A percentile compares a stretch with the other conserved stretches of the same genome.
Conservation (phyloP, 1,139 yeast genomes). For the Saccharomyces hybrid region DNA sequence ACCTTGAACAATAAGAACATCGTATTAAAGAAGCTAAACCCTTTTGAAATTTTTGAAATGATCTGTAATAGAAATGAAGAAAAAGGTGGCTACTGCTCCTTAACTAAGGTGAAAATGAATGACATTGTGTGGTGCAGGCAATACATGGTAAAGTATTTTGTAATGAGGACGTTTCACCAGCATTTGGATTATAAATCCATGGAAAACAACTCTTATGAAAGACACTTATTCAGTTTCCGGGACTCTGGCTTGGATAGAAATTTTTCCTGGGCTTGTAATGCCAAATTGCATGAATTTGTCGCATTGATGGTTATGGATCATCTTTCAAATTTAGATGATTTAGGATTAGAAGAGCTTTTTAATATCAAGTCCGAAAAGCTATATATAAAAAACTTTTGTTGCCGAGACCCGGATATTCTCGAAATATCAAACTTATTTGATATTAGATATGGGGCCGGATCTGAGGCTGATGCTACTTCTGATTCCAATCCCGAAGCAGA, state of each 20-base stretch:
- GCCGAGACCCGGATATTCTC: conserved; percentile 15
- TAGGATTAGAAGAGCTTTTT: conserved; percentile 20
- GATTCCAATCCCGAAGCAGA: conserved; percentile 4
- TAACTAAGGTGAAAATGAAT: conserved; percentile 17
- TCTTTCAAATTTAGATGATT: conserved; percentile 18
- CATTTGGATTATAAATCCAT: background rate
- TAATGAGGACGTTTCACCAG: conserved; percentile 13
- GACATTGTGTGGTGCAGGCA: conserved; percentile 29
- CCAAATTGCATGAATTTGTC: conserved; percentile 20
- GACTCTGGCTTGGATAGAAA: conserved; percentile 28
- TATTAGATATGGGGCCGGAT: conserved; percentile 7
- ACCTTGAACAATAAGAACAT: conserved; percentile 8
- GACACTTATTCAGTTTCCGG: conserved; percentile 17
- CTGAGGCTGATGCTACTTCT: conserved; percentile 7
- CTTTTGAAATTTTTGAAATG: conserved; percentile 17
- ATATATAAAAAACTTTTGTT: conserved; percentile 3
- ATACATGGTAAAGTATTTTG: conserved; percentile 22
- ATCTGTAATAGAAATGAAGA: conserved; percentile 4
- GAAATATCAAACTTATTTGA: conserved; percentile 19
- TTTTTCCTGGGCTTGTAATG: conserved; percentile 27
- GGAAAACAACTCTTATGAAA: conserved; percentile 3
- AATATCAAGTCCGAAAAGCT: conserved; percentile 15
- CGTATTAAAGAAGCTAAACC: conserved; percentile 15
- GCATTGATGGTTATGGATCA: conserved; percentile 22
- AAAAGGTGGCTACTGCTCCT: conserved; percentile 2